A percentile compares a stretch with the other conserved stretches of the same genome.
Conservation (phyloP, 2,329 filamentous ascomycete species). For the Claviceps paspali region DNA sequence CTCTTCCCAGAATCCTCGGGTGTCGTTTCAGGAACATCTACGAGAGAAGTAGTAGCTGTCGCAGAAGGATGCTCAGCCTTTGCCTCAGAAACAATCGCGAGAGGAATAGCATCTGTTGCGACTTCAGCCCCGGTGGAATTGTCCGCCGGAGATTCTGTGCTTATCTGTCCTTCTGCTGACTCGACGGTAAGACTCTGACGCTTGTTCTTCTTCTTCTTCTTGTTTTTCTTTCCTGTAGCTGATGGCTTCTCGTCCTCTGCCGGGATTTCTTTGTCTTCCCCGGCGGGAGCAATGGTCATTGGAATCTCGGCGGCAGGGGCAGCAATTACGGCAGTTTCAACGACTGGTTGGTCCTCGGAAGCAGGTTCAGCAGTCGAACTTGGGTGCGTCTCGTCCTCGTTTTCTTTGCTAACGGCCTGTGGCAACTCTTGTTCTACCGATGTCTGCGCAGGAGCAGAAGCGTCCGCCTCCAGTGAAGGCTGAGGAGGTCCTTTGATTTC, state of each 20-base stretch:
- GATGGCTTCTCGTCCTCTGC: constrained; percentile 3
- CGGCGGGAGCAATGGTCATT: background rate
- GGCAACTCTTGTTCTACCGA: constrained; percentile 1
- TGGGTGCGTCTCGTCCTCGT: constrained; percentile 8
- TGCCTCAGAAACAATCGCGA: constrained; percentile 1
- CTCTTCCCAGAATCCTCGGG: constrained; percentile 4
- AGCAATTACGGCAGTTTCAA: background rate
- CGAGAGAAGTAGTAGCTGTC: too few species aligned
- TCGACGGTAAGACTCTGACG: background rate
- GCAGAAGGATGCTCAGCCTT: too few species aligned
- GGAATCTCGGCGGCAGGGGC: background rate
- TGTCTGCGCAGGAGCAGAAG: background rate
- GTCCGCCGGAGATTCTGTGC: background rate
- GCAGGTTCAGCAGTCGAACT: constrained; percentile 2
- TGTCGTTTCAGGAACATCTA: too few species aligned
- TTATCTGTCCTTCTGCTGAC: background rate
- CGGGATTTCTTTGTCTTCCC: background rate
- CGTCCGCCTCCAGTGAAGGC: background rate
- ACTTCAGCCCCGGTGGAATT: background rate
- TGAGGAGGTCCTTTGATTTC: background rate
- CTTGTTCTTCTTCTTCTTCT: constrained; percentile 9
- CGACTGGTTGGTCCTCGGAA: background rate
- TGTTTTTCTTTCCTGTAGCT: constrained; percentile 4
- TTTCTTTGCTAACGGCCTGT: constrained; percentile 7
- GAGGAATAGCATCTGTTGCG: background rate